Conservation (phyloP, 768 basidiomycete species). For the Tulasnella sp. region DNA sequence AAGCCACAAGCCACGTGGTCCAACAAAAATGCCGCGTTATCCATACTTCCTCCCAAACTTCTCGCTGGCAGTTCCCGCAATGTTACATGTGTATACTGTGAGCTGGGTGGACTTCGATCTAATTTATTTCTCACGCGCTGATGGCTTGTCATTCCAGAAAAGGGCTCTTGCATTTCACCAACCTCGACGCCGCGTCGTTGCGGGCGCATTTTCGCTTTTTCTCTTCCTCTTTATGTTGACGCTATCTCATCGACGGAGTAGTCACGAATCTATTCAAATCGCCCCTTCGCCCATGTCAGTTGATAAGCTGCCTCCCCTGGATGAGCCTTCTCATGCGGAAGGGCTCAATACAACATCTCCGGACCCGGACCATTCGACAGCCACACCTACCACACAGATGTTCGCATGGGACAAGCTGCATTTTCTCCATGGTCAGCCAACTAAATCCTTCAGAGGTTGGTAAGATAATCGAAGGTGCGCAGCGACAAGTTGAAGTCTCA, state of each 20-base stretch:
- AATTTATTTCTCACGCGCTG: neutral
- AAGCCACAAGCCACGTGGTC: neutral
- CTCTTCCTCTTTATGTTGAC: neutral
- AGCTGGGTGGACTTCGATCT: neutral
- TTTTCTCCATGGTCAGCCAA: too few species aligned
- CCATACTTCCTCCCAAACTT: neutral
- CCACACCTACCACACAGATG: too few species aligned
- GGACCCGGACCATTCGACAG: too few species aligned
- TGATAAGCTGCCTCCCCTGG: too few species aligned
- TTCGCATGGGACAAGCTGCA: too few species aligned
- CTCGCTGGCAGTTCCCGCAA: neutral
- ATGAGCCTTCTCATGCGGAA: too few species aligned
- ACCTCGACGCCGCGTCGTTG: neutral
- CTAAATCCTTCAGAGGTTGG: neutral
- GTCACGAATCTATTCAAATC: too few species aligned
- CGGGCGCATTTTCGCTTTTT: neutral
- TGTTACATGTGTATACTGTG: neutral
- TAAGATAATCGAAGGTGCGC: neutral
- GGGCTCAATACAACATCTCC: too few species aligned
- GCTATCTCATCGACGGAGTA: too few species aligned
- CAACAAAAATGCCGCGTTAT: neutral
- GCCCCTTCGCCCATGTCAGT: too few species aligned
- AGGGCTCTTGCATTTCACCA: neutral
- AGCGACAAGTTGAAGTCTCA: neutral
- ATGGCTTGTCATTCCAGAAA: neutral